These are phyloP conservation scores for Ascochyta pisi DNA, from an alignment of 2,329 filamentous ascomycete species.

Conservation along the genomic window DNA sequence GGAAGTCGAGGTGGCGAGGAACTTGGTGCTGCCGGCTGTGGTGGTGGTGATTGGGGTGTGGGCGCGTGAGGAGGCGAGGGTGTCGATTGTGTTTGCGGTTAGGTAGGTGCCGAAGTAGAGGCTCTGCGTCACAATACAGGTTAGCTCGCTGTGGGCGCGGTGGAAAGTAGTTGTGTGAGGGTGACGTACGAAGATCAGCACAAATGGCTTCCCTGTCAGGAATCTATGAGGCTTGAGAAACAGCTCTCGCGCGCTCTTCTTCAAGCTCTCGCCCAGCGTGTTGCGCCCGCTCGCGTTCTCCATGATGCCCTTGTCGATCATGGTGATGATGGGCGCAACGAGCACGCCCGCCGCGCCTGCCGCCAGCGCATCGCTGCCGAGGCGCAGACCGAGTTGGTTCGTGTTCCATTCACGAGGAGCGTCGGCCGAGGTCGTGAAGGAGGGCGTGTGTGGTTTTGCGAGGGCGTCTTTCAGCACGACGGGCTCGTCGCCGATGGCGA, in stretches of 20 bases:
- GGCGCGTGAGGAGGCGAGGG: constrained; percentile 69
- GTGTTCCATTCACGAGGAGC: constrained; percentile 70
- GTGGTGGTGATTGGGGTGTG: constrained; percentile 64
- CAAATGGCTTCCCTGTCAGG: constrained; percentile 70
- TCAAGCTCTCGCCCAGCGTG: constrained; percentile 66
- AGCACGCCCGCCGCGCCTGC: constrained; percentile 75
- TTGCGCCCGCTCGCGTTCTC: constrained; percentile 78
- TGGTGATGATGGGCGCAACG: constrained; percentile 83
- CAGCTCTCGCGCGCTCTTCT: constrained; percentile 63
- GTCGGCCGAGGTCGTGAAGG: background rate
- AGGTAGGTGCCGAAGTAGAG: constrained; percentile 91
- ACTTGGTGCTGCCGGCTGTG: constrained; percentile 79
- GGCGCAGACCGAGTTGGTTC: constrained; percentile 69
- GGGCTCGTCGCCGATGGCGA: constrained; percentile 10
- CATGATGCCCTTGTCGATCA: constrained; percentile 83
- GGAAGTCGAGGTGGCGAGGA: constrained; percentile 77
- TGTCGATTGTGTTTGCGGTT: constrained; percentile 88
- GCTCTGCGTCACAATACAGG: constrained; percentile 42
- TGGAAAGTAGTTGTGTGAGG: too few species aligned
- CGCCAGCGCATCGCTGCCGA: constrained; percentile 72
- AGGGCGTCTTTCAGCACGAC: constrained; percentile 1
- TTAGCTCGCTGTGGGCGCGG: background rate
- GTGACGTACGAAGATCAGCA: constrained; percentile 62
- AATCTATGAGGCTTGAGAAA: constrained; percentile 66
- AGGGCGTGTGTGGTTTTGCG: background rate